Evolutionary conservation across 306 rosid genomes (phyloP), one percentile per base, ranked within the genome.

Genomic region (Sesbania bispinosa): DNA sequence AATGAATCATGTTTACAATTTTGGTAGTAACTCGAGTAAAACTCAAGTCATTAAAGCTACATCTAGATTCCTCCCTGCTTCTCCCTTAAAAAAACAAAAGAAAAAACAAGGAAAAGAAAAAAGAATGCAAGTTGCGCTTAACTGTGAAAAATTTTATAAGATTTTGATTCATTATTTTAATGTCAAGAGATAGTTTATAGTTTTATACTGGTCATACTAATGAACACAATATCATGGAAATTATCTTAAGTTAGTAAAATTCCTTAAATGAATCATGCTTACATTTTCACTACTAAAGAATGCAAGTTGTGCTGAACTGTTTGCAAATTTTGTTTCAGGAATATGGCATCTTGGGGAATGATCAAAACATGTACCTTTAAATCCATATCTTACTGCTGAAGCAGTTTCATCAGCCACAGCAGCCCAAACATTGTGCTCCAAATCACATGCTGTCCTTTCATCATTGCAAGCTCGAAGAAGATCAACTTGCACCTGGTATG

Each of bases 381-480:
- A 90, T 62, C 96, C 97, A 77, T 87, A 89, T 87, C 90, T 87
- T 51, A 94, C 95, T 10, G 97, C 98, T 15, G 96, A 89, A 16
- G 97, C 98, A 60, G 97, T 94, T 87, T 94, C 98, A 54, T 86
- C 97, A 70, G 96, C 97, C 73, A 94, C 98, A 0, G 98, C 96
- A 51, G 85, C 88, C 98, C 97, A 94, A 75, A 94, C 95, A 69
- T 82, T 84, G 47, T 57, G 82, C 88, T 90, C 95, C 88, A 94
- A 77, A 80, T 83, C 69, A 20, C 67, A 36, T 65, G 98, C 95
- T 47, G 72, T 69, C 43, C 60, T 73, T 75, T 89, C 95, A 5
- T 90, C 82, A 23, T 79, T 81, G 87, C 98, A 94, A 76, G 97
- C 92, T 84, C 90, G 90, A 67, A 94, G 95, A 66, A 94, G 98